Conservation (phyloP, 257 asterid genomes). For the Verbena officinalis region DNA sequence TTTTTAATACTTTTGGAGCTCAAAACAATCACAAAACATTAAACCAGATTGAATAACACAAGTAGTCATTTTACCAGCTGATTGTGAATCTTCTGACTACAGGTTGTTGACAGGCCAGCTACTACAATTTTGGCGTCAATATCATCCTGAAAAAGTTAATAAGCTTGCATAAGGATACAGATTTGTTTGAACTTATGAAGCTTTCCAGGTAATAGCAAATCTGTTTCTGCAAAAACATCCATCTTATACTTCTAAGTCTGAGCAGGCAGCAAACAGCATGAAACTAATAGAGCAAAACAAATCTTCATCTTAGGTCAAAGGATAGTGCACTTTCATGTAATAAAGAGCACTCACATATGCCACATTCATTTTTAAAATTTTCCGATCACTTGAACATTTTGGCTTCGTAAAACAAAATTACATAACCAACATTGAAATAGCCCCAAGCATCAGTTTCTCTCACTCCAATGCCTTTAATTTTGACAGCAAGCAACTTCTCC, state of each 20-base stretch:
- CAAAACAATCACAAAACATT: not conserved
- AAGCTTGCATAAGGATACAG: constrained; percentile 23
- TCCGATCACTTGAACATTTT: too few relatives aligned
- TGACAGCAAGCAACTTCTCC: too few relatives aligned
- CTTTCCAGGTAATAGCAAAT: too few relatives aligned
- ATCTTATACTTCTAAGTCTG: constrained; percentile 8
- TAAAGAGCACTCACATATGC: too few relatives aligned
- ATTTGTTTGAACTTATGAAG: constrained; percentile 2
- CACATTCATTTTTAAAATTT: too few relatives aligned
- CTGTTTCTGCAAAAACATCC: constrained; percentile 11
- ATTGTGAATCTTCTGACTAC: constrained; percentile 99
- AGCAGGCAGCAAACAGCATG: not conserved
- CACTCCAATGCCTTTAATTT: too few relatives aligned
- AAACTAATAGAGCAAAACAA: not conserved
- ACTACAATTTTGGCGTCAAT: constrained; percentile 76
- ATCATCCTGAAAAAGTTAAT: constrained; percentile 60
- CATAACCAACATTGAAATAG: too few relatives aligned
- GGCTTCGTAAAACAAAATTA: too few relatives aligned
- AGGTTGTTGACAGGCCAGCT: constrained; percentile 91
- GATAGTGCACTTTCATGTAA: too few relatives aligned
- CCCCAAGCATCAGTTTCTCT: too few relatives aligned
- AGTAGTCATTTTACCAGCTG: constrained; percentile 67
- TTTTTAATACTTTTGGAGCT: too few relatives aligned
- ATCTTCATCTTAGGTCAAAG: constrained; percentile 10
- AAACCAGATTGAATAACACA: constrained; percentile 23